Base-by-base conservation (phyloP, 2,329 filamentous ascomycete genomes). In the Venturiaceae sp. region DNA sequence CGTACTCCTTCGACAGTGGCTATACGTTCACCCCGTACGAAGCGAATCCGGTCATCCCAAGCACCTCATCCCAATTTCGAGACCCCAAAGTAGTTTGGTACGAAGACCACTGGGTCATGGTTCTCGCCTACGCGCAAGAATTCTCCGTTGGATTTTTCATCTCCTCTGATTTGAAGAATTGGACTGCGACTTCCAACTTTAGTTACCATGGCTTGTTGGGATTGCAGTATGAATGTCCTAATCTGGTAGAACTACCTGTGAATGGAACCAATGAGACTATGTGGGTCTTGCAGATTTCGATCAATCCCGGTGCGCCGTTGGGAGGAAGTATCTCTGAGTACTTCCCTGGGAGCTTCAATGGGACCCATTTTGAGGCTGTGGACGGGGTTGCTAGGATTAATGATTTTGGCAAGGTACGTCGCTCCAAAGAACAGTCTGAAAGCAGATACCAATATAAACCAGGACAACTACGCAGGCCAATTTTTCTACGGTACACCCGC, bases 31-130 rank as follows among this genome's bases (percentile, higher is more conserved):
- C 74, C 50, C 79, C 80, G 41, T 87, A 86, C 61, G 71, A 72
- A 1, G 67, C 68, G 3, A 87, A 87, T 61, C 84, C 84, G 1
- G 80, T 87, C 16, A 79, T 87, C 46, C 68, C 75, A 62, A 78
- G 78, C 65, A 74, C 74, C 59, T 75, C 78, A 19, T 74, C 69
- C 5, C 77, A 84, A 62, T 87, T 87, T 71, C 80, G 84, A 26
- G 84, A 87, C 62, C 84, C 85, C 1, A 84, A 86, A 64, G 83
- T 87, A 1, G 74, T 84, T 47, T 81, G 82, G 74, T 79, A 84
- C 61, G 70, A 75, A 1, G 67, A 70, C 9, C 70, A 74, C 19
- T 86, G 83, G 83, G 78, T 83, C 39, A 81, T 83, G 76, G 75
- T 78, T 0, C 63, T 84, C 2, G 73, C 82, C 0, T 83, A 80